A percentile compares a stretch with the other conserved stretches of the same genome.
phyloP scores from a whole-genome alignment of 345 rosid genomes.

The Pugionium dolabratum region DNA sequence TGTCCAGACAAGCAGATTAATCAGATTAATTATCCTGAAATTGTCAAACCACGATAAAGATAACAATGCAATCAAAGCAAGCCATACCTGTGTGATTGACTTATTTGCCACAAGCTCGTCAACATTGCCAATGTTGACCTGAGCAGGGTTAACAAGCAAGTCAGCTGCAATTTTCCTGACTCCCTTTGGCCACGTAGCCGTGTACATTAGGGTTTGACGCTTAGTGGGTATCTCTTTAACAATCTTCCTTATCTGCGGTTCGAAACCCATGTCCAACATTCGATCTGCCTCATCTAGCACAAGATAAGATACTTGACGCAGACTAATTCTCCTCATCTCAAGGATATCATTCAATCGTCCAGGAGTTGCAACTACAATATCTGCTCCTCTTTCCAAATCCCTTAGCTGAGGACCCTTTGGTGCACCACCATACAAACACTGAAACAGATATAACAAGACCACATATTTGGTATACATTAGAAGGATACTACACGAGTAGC shows the following conservation, averaged over 20 bases:
- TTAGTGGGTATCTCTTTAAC: conserved; percentile 89
- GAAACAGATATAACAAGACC: conserved; percentile 23
- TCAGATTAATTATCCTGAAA: conserved; percentile 6
- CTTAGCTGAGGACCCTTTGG: conserved; percentile 94
- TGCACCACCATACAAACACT: conserved; percentile 99
- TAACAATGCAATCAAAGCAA: conserved; percentile 7
- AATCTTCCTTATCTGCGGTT: conserved; percentile 94
- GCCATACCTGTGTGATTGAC: conserved; percentile 88
- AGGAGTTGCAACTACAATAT: conserved; percentile 98
- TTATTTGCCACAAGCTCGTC: conserved; percentile 99
- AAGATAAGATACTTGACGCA: conserved; percentile 83
- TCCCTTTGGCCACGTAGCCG: conserved; percentile 98
- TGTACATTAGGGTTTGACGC: conserved; percentile 97
- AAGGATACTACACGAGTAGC: not conserved
- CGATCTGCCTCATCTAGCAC: conserved; percentile 99
- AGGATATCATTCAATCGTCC: conserved; percentile 97
- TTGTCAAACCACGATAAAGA: not conserved
- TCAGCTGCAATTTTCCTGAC: conserved; percentile 98
- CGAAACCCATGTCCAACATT: conserved; percentile 99
- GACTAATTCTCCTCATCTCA: conserved; percentile 92
- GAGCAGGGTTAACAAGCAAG: conserved; percentile 86
- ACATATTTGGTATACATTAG: conserved; percentile 1
- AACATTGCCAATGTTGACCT: conserved; percentile 94
- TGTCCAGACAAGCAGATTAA: conserved; percentile 19
- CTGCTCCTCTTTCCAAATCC: conserved; percentile 88